Base-by-base conservation (phyloP, 164 flowering plant genomes). In the Tinospora cordifolia region DNA sequence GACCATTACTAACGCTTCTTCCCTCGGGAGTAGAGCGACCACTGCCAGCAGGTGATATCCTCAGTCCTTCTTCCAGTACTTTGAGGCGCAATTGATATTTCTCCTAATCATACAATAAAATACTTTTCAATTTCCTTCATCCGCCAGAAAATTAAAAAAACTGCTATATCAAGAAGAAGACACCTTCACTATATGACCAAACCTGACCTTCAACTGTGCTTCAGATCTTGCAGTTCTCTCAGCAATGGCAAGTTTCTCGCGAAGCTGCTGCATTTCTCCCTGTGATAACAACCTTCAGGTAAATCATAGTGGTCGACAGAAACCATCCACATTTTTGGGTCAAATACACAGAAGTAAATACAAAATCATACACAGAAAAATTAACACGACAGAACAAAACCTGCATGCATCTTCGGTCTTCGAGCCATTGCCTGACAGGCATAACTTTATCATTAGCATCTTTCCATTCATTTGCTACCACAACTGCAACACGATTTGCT, bases 231-330 rank as follows among this genome's bases (percentile, higher is more conserved):
- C 92, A 71, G 98, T 63, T 76, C 98, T 81, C 75, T 94, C 99
- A 68, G 83, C 75, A 68, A 94, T 83, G 74, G 94, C 85, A 78
- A 94, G 94, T 81, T 92, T 94, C 74, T 94, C 99, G 46, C 96
- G 87, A 44, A 94, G 87, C 78, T 94, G 99, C 74, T 89, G 98
- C 98, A 92, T 94, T 83, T 94, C 99, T 67, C 99, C 99, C 99
- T 94, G 81, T 22, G 68, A 62, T 27, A 69, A 51, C 8, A 66
- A 15, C 26, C 60, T 54, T 62, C 25, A 8, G 40, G 27, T 3
- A 46, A 54, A 58, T 69, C 40, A 69, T n/a, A 57, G 38, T 36
- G 22, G 34, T 3, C 10, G 40, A 49, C 7, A 19, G n/a, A 39
- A 39, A 39, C 14, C 12, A 49, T 38, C 67, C 47, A 54, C 27